Evolutionary conservation across 73 alveolate species (phyloP), one percentile per base, ranked within the genome.

Genomic region (Stentor roeselii): DNA sequence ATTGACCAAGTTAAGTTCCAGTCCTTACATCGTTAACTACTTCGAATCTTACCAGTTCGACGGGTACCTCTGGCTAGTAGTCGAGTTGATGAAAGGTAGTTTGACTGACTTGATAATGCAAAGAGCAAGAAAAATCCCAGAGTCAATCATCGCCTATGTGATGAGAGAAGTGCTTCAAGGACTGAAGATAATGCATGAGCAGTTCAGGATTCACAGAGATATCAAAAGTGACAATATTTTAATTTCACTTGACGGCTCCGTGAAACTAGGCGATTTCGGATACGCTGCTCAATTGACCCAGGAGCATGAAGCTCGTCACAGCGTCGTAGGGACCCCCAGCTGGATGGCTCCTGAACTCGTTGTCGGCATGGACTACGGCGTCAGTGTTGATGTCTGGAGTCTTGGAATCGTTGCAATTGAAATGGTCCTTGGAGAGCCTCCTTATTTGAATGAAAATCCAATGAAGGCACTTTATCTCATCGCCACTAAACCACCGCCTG

Each of bases 251-350:
- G 86, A 89, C 3, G 98, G 96, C 14, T 39, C 40, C 30, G 84
- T 86, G 40, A 84, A 86, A 82, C 42, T 93, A 31, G 60, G 86
- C 42, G 95, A 93, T 86, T 93, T 93, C 83, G 95, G 95, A 14
- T 91, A 86, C 39, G 82, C 95, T 2, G 86, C 91, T 0, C 78
- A 83, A 59, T 82, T 91, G 15, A 90, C 76, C 59, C 89, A 91
- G 80, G 96, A 91, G 76, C 91, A 89, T 80, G 88, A 91, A 27
- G 82, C 80, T 75, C 87, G 94, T 78, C 83, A 93, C 31, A 87
- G 95, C 31, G 89, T 77, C 86, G 95, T 93, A 3, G 98, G 98
- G 0, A 93, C 95, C 59, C 37, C n/a, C n/a, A n/a, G n/a, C n/a
- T n/a, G n/a, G n/a, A n/a, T n/a, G n/a, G n/a, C n/a, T n/a, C n/a